Evolutionary conservation across 768 basidiomycete genomes (phyloP).

Genomic region (Phlebiopsis gigantea): DNA sequence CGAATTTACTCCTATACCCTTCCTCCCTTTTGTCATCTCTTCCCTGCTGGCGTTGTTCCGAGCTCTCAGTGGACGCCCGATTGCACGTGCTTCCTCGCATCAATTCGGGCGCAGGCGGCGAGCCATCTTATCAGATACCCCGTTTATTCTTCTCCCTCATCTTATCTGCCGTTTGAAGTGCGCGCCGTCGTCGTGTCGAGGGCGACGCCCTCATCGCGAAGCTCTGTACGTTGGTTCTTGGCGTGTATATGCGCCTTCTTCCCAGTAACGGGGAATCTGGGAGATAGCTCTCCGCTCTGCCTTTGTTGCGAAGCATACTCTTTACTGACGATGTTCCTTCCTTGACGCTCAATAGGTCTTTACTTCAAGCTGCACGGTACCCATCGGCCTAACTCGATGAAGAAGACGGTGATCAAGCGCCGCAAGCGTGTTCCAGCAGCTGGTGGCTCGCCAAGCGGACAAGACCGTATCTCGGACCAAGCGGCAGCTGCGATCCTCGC

Average conservation of each 20-base stretch:
- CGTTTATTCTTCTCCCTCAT: not conserved
- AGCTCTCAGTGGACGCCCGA: not conserved
- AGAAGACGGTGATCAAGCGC: conserved; percentile 98
- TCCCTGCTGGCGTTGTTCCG: not conserved
- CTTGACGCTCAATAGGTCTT: conserved; percentile 51
- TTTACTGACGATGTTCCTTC: conserved; percentile 5
- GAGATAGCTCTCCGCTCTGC: too few species aligned
- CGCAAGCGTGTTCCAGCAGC: conserved; percentile 96
- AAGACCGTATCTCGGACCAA: conserved; percentile 67
- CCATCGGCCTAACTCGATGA: conserved; percentile 97
- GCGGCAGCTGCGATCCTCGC: conserved; percentile 88
- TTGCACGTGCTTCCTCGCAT: conserved; percentile 1
- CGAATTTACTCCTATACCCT: conserved; percentile 14
- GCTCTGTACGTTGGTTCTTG: not conserved
- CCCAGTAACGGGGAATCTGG: too few species aligned
- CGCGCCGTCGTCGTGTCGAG: conserved; percentile 9
- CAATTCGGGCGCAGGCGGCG: conserved; percentile 7
- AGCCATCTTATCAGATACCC: conserved; percentile 25
- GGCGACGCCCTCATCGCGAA: not conserved
- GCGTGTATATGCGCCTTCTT: not conserved
- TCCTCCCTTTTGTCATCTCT: not conserved
- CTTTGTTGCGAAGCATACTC: not conserved
- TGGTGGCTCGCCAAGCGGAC: conserved; percentile 28
- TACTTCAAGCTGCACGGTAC: conserved; percentile 99
- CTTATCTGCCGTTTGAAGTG: conserved; percentile 8